Evolutionary conservation across 192 early-diverging fungal species (phyloP), one percentile per base, ranked within the genome.

Genomic region (Nowakowskiella sp.): DNA sequence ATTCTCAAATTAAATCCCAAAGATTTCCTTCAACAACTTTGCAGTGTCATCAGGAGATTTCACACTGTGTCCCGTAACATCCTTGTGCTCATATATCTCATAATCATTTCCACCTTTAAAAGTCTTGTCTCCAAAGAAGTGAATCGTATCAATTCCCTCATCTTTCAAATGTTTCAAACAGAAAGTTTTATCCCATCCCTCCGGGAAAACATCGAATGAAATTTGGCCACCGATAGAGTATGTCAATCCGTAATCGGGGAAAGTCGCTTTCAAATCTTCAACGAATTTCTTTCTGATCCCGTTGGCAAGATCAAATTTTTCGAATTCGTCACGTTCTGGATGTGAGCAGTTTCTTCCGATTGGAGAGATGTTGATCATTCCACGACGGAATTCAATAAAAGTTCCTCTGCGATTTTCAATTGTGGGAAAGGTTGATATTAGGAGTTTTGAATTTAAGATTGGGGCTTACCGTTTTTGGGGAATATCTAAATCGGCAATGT

Each of bases 81-180:
- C 50, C 21, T 81, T 74, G 68, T 97, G 84, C 39, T 45, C 67
- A 66, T 87, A 99, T 65, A 99, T 94, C 72, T 99, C 95, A 65
- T 86, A 93, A 75, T 99, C 95, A 66, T 99, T 99, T 51, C 95
- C 95, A 32, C 95, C 95, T 82, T 83, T 21, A 65, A 89, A 88
- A 34, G 93, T 88, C 81, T 99, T 99, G 73, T 99, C 95, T 48
- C 95, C 95, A 72, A 99, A 99, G 69, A 99, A 99, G 74, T 99
- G 90, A 55, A 97, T 87, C 8, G 67, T 84, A 39, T 77, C 82
- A 72, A 99, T 97, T 42, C 76, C 81, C 64, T 99, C 88, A 25
- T 76, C 63, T 61, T 89, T 72, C 25, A 99, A 54, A 59, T 95
- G 92, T 24, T 85, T 74, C 49, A 99, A 78, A 69, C 95, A 97